phyloP scores from a whole-genome alignment of 306 rosid species.

The Quercus wislizeni region DNA sequence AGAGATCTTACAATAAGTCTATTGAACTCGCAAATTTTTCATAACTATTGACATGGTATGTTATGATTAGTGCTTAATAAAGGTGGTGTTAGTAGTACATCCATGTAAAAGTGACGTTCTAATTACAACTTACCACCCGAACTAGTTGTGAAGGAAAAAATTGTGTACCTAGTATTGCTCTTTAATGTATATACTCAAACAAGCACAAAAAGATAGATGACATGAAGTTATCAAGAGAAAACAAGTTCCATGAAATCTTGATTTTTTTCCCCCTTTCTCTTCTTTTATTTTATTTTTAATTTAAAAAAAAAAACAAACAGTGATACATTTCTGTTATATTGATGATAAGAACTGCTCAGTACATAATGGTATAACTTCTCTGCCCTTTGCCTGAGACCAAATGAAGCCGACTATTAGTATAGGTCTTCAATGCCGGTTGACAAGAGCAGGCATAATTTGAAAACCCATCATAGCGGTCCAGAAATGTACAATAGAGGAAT shows the following conservation, averaged over 20 bases:
- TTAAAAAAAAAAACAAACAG: neutral
- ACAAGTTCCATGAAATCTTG: neutral
- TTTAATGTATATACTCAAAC: neutral
- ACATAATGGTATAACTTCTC: neutral
- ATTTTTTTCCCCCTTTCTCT: neutral
- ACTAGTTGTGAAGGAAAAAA: too few relatives aligned
- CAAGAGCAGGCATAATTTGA: constrained; percentile 13
- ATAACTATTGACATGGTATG: too few relatives aligned
- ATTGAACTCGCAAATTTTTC: too few relatives aligned
- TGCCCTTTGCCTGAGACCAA: neutral
- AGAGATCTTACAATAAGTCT: neutral
- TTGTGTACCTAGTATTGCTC: too few relatives aligned
- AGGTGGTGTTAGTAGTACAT: too few relatives aligned
- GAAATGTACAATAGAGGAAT: constrained; percentile 27
- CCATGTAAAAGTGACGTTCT: too few relatives aligned
- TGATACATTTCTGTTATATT: constrained; percentile 3
- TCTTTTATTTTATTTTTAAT: neutral
- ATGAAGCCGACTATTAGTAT: neutral
- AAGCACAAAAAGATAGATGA: neutral
- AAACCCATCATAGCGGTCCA: constrained; percentile 7
- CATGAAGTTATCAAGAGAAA: neutral
- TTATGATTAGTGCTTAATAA: too few relatives aligned
- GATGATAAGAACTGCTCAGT: neutral
- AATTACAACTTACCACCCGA: too few relatives aligned
- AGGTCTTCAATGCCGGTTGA: neutral